Conservation (phyloP, 2,329 filamentous ascomycete genomes). For the Rhynchosporium secalis region DNA sequence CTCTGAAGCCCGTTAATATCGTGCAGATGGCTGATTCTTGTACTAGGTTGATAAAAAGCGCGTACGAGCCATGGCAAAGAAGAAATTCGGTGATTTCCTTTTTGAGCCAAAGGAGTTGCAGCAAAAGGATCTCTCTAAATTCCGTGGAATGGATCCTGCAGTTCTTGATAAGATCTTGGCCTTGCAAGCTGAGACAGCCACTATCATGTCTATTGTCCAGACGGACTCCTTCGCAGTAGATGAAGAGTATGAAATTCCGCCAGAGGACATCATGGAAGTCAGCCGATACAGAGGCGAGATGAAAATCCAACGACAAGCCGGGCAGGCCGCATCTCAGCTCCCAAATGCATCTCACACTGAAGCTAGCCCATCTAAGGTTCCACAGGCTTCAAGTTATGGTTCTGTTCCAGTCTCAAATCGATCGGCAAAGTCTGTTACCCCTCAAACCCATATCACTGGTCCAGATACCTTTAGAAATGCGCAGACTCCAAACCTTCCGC, state of each 20-base stretch:
- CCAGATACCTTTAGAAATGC: background rate
- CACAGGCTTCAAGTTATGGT: background rate
- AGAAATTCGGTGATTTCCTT: slow-evolving; percentile 56
- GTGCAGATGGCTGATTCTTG: background rate
- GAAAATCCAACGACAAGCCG: slow-evolving; percentile 16
- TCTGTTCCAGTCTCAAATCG: background rate
- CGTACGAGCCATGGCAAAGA: slow-evolving; percentile 64
- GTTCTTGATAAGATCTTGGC: slow-evolving; percentile 64
- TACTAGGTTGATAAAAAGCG: slow-evolving; percentile 71
- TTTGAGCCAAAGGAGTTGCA: slow-evolving; percentile 54
- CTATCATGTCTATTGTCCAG: slow-evolving; percentile 59
- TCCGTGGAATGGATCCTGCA: slow-evolving; percentile 57
- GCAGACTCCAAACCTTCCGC: slow-evolving; percentile 1
- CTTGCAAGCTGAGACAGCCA: slow-evolving; percentile 45
- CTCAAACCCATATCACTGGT: background rate
- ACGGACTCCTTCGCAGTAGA: slow-evolving; percentile 75
- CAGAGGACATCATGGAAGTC: slow-evolving; percentile 60
- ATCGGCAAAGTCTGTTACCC: background rate
- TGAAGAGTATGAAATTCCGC: slow-evolving; percentile 61
- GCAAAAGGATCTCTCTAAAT: slow-evolving; percentile 53
- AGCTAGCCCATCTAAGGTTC: background rate
- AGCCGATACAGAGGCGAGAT: slow-evolving; percentile 37
- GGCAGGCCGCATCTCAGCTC: background rate
- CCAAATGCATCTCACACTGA: background rate
- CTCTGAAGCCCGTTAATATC: background rate